Evolutionary conservation across 2,329 filamentous ascomycete genomes (phyloP).

Genomic region (Penicillium nordicum): DNA sequence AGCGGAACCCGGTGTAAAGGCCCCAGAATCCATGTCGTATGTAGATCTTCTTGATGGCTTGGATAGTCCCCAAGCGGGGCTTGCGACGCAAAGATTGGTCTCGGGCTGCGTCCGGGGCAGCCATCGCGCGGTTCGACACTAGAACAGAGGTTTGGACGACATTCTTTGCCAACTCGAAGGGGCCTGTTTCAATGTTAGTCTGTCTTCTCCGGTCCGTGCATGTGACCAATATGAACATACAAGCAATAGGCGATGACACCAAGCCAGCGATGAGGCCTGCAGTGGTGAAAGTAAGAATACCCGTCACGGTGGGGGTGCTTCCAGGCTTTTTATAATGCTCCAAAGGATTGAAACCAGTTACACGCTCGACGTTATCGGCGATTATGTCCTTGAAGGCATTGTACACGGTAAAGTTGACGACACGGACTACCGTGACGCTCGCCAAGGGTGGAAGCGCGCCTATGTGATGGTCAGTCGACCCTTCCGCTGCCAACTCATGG

Average conservation of each 20-base stretch:
- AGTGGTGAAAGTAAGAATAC: conserved; percentile 41
- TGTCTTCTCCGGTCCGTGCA: neutral
- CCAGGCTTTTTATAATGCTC: conserved; percentile 42
- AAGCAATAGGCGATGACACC: conserved; percentile 43
- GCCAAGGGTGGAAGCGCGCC: conserved; percentile 45
- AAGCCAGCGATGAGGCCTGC: conserved; percentile 44
- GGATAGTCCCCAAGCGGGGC: conserved; percentile 42
- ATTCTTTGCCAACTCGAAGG: conserved; percentile 49
- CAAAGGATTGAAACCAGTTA: conserved; percentile 43
- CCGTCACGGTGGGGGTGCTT: conserved; percentile 42
- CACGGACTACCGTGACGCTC: conserved; percentile 45
- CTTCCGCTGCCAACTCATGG: neutral
- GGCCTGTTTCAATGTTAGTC: conserved; percentile 31
- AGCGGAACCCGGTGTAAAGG: conserved; percentile 46
- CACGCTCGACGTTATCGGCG: conserved; percentile 37
- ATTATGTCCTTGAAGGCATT: conserved; percentile 42
- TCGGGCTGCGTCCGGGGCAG: conserved; percentile 33
- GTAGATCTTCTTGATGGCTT: conserved; percentile 44
- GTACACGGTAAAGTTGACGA: conserved; percentile 48
- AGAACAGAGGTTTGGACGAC: conserved; percentile 49
- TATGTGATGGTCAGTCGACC: conserved; percentile 16
- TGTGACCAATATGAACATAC: conserved; percentile 29
- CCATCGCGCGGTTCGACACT: conserved; percentile 42
- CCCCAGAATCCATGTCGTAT: conserved; percentile 43
- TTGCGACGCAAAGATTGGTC: conserved; percentile 36